Conservation (phyloP, 306 rosid genomes). For the Citrullus mucosospermus region DNA sequence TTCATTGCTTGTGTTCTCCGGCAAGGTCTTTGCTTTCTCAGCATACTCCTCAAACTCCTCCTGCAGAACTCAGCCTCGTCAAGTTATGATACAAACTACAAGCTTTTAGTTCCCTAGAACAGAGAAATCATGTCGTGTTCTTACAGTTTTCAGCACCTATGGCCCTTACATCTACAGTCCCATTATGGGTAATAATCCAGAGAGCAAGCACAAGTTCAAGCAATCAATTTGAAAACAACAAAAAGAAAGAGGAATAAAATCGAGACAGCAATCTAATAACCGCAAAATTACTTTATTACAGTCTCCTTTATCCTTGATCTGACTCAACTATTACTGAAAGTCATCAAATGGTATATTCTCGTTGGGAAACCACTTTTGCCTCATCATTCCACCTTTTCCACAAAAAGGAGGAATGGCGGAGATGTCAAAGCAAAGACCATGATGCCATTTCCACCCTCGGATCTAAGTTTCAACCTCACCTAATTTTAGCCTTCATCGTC, state of each 20-base stretch:
- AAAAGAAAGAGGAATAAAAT: background rate
- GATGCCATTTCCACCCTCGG: background rate
- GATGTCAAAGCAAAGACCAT: background rate
- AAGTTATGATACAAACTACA: background rate
- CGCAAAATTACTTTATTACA: background rate
- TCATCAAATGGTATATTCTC: background rate
- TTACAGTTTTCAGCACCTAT: background rate
- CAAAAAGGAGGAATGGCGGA: background rate
- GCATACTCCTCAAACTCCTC: constrained; percentile 91
- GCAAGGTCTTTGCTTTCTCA: constrained; percentile 69
- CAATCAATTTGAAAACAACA: background rate
- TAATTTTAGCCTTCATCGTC: background rate
- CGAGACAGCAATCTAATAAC: background rate
- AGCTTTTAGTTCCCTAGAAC: background rate
- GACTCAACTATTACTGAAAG: background rate
- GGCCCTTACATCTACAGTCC: background rate
- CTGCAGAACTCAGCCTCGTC: constrained; percentile 30
- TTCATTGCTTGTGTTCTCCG: constrained; percentile 47
- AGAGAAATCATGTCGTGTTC: background rate
- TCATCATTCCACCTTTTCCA: background rate
- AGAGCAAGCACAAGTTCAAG: background rate
- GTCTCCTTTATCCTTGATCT: background rate
- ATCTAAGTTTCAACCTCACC: background rate
- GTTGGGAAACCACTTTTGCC: background rate
- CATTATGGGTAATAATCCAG: background rate